Conservation (phyloP, 495 filamentous ascomycete genomes). For the Penicillium odoratum region DNA sequence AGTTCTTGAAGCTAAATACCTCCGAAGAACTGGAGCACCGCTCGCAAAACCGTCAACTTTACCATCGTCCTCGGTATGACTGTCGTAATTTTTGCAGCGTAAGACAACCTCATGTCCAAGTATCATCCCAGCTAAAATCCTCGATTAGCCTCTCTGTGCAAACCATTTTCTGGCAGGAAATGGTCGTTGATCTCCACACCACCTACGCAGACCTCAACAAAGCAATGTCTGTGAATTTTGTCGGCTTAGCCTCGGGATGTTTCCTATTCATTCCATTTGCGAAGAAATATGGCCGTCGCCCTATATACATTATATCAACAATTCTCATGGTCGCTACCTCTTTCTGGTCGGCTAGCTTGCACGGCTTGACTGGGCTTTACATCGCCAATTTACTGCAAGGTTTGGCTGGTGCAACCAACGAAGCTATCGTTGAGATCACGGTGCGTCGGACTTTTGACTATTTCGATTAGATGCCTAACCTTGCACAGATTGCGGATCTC, state of each 20-base stretch:
- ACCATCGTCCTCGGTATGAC: conserved; percentile 33
- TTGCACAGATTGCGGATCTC: conserved; percentile 36
- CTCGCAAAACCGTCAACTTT: conserved; percentile 35
- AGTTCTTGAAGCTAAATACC: neutral
- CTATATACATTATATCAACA: conserved; percentile 35
- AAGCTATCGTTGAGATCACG: conserved; percentile 38
- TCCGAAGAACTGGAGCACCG: conserved; percentile 36
- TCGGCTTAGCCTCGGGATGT: conserved; percentile 33
- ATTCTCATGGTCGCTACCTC: conserved; percentile 32
- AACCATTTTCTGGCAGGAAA: conserved; percentile 38
- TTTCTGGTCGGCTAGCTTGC: conserved; percentile 30
- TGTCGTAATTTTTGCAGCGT: conserved; percentile 37
- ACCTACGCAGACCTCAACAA: conserved; percentile 30
- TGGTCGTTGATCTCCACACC: conserved; percentile 32
- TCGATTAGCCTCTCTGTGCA: conserved; percentile 31
- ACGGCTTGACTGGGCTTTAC: conserved; percentile 29
- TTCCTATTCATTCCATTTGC: conserved; percentile 37
- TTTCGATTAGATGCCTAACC: neutral
- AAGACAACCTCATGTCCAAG: neutral
- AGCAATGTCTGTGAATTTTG: conserved; percentile 35
- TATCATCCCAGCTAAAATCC: neutral
- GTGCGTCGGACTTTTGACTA: conserved; percentile 8
- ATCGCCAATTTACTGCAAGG: conserved; percentile 33
- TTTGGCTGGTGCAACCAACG: conserved; percentile 36
- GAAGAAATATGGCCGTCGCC: conserved; percentile 35